A percentile compares a stretch with the other conserved stretches of the same genome.
phyloP scores from a whole-genome alignment of 371 early-diverging fungal genomes.

The Rhizopus sp. region DNA sequence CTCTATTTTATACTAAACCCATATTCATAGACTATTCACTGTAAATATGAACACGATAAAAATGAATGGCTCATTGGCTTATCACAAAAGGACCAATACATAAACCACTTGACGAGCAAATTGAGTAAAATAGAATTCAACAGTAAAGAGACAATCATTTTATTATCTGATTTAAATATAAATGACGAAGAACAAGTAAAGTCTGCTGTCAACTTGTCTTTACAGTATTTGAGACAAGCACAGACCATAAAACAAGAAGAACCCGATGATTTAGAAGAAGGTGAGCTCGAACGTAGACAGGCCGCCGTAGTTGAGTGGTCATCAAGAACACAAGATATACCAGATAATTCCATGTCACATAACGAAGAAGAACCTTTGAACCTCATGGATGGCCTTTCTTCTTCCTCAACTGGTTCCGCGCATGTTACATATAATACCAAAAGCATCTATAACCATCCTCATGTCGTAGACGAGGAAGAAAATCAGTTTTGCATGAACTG shows the following conservation, averaged over 20 bases:
- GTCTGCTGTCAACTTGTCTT: conserved; percentile 37
- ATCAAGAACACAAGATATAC: conserved; percentile 15
- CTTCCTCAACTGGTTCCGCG: conserved; percentile 11
- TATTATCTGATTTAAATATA: conserved; percentile 41
- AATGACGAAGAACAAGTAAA: conserved; percentile 32
- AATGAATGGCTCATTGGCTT: conserved; percentile 56
- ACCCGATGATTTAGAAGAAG: conserved; percentile 42
- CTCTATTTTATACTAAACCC: no score
- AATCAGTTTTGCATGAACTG: conserved; percentile 41
- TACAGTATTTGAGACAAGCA: conserved; percentile 51
- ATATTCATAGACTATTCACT: conserved; percentile 45
- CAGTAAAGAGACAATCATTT: conserved; percentile 53
- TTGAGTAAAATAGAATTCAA: conserved; percentile 53
- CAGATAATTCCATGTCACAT: conserved; percentile 21
- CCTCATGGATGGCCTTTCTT: conserved; percentile 31
- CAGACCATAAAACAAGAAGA: conserved; percentile 26
- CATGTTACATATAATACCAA: not conserved
- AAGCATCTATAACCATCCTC: conserved; percentile 7
- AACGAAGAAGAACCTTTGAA: conserved; percentile 21
- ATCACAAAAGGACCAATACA: conserved; percentile 59
- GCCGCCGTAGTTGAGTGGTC: conserved; percentile 41
- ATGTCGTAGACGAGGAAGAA: conserved; percentile 7
- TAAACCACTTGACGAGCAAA: conserved; percentile 52
- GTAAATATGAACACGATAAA: conserved; percentile 58
- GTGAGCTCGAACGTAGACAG: conserved; percentile 46